Percentiles rank a stretch among this genome's conserved stretches.
These are phyloP conservation scores for Aschersonia sp. DNA, from an alignment of 2,329 filamentous ascomycete species.

Conservation along the genomic window DNA sequence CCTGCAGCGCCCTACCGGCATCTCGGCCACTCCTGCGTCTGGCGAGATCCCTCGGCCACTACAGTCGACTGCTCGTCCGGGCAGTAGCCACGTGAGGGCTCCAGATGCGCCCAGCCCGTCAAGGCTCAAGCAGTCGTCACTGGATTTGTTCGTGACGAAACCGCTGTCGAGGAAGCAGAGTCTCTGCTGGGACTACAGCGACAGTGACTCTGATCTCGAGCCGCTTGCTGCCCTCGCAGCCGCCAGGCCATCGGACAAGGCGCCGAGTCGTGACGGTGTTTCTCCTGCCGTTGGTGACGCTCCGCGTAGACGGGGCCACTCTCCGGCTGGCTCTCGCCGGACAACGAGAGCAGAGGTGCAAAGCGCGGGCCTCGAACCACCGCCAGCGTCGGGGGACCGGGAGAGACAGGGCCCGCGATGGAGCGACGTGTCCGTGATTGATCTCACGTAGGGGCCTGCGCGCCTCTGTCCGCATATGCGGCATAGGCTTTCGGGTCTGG, in stretches of 20 bases:
- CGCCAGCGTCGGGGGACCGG: conserved; percentile 7
- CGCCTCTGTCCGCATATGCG: no score
- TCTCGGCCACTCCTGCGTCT: conserved; percentile 4
- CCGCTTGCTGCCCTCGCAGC: conserved; percentile 1
- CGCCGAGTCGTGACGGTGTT: neutral
- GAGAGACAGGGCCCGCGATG: conserved; percentile 9
- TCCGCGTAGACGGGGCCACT: conserved; percentile 3
- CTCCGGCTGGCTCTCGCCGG: no score
- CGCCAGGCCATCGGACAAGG: neutral
- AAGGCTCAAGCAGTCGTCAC: conserved; percentile 17
- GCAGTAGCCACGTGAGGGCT: conserved; percentile 7
- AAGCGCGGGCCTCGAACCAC: conserved; percentile 7
- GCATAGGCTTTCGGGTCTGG: no score
- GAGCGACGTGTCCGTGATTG: conserved; percentile 19
- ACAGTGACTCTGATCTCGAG: conserved; percentile 7
- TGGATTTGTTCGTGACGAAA: conserved; percentile 13
- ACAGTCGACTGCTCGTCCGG: conserved; percentile 10
- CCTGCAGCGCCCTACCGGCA: conserved; percentile 13
- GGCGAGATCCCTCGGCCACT: conserved; percentile 11
- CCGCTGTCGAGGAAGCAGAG: neutral
- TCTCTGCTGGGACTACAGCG: neutral
- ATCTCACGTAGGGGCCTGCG: conserved; percentile 11
- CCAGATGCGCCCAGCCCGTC: neutral
- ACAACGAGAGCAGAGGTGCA: conserved; percentile 6
- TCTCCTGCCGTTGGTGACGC: conserved; percentile 10